These are phyloP conservation scores for Fraxinus baroniana DNA, from an alignment of 305 asterid species.

Conservation along the genomic window DNA sequence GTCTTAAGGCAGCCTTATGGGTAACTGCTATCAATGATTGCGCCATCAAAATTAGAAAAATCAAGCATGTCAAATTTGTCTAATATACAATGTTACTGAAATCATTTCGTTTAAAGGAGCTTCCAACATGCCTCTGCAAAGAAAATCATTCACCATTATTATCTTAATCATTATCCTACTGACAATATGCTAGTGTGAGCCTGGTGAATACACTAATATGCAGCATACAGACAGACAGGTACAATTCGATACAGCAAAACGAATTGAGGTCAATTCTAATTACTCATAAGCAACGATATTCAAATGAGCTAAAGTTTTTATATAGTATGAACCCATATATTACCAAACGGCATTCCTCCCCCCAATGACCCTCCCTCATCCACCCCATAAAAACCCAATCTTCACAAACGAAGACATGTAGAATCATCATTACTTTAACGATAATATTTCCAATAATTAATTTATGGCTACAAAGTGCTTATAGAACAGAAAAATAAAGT, in stretches of 20 bases:
- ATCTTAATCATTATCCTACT: background rate
- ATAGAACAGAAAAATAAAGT: background rate
- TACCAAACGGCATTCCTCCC: background rate
- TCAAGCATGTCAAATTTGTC: background rate
- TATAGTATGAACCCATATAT: background rate
- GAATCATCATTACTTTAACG: background rate
- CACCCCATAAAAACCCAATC: background rate
- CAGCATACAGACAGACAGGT: background rate
- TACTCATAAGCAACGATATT: background rate
- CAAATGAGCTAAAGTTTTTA: background rate
- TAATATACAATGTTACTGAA: background rate
- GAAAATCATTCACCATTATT: background rate
- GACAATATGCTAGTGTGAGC: background rate
- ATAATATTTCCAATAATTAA: no score
- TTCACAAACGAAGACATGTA: background rate
- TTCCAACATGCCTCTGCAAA: background rate
- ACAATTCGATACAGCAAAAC: background rate
- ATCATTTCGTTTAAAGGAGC: background rate
- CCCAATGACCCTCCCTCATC: background rate
- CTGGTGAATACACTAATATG: background rate
- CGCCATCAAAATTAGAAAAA: conserved; percentile 13
- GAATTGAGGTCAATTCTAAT: background rate
- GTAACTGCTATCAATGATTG: conserved; percentile 26
- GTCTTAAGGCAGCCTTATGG: conserved; percentile 26
- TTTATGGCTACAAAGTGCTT: background rate